Percentiles rank a stretch among this genome's conserved stretches.
phyloP scores from a whole-genome alignment of 345 rosid species.

The Arabidopsis thaliana region DNA sequence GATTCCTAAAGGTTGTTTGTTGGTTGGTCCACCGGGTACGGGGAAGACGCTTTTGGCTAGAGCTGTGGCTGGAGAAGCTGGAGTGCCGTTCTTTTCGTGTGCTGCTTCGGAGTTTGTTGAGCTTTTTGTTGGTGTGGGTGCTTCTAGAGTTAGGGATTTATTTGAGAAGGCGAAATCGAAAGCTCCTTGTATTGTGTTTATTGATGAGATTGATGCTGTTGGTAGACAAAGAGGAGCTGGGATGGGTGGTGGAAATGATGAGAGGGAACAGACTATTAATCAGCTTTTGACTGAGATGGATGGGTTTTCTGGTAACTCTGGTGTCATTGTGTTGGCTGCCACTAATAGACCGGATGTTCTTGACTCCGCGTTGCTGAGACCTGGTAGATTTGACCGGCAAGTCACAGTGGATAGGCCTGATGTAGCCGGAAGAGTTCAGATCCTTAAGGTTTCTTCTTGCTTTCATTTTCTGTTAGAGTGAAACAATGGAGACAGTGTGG shows the following conservation, averaged over 20 bases:
- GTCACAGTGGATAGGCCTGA: conserved; percentile 91
- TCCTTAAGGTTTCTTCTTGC: conserved; percentile 66
- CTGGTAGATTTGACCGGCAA: conserved; percentile 89
- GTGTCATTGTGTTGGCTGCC: conserved; percentile 93
- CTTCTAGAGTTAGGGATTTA: conserved; percentile 86
- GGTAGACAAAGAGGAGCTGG: conserved; percentile 97
- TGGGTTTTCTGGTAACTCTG: conserved; percentile 85
- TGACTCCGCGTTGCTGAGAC: conserved; percentile 79
- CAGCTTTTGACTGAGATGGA: conserved; percentile 94
- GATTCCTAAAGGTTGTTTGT: conserved; percentile 80
- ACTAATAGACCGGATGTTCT: conserved; percentile 91
- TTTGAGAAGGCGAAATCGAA: conserved; percentile 85
- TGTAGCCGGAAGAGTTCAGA: conserved; percentile 90
- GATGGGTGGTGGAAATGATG: conserved; percentile 92
- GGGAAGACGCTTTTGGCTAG: conserved; percentile 88
- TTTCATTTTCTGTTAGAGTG: background rate
- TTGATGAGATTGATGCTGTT: conserved; percentile 93
- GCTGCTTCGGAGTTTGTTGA: conserved; percentile 88
- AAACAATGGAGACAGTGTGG: conserved; percentile 46
- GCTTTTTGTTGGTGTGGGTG: conserved; percentile 88
- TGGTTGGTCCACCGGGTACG: conserved; percentile 86
- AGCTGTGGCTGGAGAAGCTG: conserved; percentile 93
- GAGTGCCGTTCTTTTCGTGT: conserved; percentile 84
- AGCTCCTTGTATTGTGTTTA: conserved; percentile 83
- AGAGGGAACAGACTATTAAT: conserved; percentile 90